Conservation (phyloP, 768 basidiomycete genomes). For the Pleurotus tuoliensis region DNA sequence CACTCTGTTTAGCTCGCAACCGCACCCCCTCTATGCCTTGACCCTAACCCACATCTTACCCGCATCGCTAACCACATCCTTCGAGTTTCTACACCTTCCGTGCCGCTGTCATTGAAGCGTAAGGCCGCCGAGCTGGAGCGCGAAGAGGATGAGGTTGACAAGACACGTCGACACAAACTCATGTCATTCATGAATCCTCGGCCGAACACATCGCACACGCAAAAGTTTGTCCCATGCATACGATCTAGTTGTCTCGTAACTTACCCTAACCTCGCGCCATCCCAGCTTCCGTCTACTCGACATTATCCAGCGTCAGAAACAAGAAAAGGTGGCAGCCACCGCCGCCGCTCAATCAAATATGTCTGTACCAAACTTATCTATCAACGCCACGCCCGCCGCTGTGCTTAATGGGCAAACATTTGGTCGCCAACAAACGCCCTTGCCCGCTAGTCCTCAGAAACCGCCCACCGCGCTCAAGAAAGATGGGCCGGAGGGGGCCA, state of each 20-base stretch:
- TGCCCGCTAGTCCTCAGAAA: neutral
- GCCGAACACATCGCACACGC: slow-evolving; percentile 40
- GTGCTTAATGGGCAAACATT: neutral
- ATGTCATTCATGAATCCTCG: slow-evolving; percentile 76
- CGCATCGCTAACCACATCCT: slow-evolving; percentile 74
- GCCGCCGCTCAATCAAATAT: slow-evolving; percentile 8
- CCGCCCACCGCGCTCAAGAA: neutral
- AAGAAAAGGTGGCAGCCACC: slow-evolving; percentile 4
- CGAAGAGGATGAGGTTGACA: slow-evolving; percentile 76
- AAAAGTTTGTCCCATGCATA: slow-evolving; percentile 37
- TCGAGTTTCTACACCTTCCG: slow-evolving; percentile 68
- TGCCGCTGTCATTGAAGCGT: slow-evolving; percentile 70
- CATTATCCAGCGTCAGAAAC: slow-evolving; percentile 24
- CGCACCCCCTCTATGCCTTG: slow-evolving; percentile 70
- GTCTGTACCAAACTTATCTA: neutral
- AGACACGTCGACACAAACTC: slow-evolving; percentile 67
- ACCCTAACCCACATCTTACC: slow-evolving; percentile 73
- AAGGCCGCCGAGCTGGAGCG: slow-evolving; percentile 68
- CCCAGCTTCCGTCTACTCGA: slow-evolving; percentile 60
- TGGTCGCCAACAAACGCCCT: neutral
- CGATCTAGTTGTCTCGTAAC: slow-evolving; percentile 3
- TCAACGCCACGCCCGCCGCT: neutral
- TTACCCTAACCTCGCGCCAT: neutral
- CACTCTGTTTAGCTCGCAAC: slow-evolving; percentile 56
- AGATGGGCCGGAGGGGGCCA: neutral